These are phyloP conservation scores for Septoria linicola DNA, from an alignment of 2,329 filamentous ascomycete species.

Conservation along the genomic window DNA sequence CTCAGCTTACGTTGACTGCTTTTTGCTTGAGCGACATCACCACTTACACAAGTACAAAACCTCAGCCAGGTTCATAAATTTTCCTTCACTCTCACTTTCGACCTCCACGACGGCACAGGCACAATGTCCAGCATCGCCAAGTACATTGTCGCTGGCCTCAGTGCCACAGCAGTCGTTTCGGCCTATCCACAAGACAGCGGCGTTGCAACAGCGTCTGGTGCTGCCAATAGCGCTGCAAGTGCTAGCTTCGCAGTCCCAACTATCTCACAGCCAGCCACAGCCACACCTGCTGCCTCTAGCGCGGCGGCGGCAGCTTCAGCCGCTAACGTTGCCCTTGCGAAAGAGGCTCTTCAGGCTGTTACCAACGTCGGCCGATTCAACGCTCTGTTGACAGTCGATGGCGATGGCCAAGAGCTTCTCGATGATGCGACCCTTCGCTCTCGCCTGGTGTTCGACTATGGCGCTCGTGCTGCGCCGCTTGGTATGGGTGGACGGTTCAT, in stretches of 20 bases:
- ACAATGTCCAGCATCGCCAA: constrained; percentile 19
- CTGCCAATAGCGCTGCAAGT: neutral
- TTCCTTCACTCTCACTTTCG: neutral
- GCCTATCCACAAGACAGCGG: constrained; percentile 13
- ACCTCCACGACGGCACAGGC: neutral
- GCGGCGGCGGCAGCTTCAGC: constrained; percentile 14
- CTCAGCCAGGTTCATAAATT: neutral
- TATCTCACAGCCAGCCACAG: constrained; percentile 14
- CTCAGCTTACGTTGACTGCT: neutral
- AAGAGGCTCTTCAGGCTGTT: constrained; percentile 14
- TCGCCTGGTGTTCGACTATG: constrained; percentile 24
- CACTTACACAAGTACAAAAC: neutral
- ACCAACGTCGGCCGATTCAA: constrained; percentile 22
- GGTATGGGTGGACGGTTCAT: constrained; percentile 19
- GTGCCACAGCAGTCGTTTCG: constrained; percentile 19
- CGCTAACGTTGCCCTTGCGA: constrained; percentile 16
- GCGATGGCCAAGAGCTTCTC: constrained; percentile 16
- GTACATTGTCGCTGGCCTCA: constrained; percentile 22
- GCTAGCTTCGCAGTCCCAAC: constrained; percentile 9
- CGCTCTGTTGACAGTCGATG: constrained; percentile 19
- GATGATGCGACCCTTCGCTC: constrained; percentile 8
- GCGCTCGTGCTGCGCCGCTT: constrained; percentile 7
- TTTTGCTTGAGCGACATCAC: neutral
- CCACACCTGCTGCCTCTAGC: constrained; percentile 10
- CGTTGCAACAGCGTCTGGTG: neutral